Base-by-base conservation (phyloP, 129 eudicot species). In the Chrysanthemum makinoi region DNA sequence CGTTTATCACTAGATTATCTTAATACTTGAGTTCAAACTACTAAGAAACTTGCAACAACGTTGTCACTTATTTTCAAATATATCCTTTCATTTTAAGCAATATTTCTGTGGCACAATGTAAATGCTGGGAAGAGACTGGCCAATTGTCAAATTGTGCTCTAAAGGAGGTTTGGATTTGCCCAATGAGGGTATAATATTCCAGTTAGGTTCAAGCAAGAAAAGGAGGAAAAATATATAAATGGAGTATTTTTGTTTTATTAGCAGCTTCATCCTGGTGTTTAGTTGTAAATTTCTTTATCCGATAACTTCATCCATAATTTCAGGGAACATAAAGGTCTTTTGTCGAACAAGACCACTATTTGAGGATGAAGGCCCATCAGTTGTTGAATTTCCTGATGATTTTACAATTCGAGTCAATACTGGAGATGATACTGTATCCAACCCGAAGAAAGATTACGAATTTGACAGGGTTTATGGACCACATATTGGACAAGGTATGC, bases 381-480 rank as follows among this genome's bases (percentile, higher is more conserved):
- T 88, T 71, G 96, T 90, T 77, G 97, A 90, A 74, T 95, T 82
- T 81, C 97, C 99, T 58, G 97, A 95, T 76, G 94, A 90, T 72
- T 82, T 60, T 75, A 90, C 97, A 5, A 72, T 90, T 33, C 95
- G 99, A 47, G 72, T 95, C 58, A 75, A 86, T 80, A 84, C 93
- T 61, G 96, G 84, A 35, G 96, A 90, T 83, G 94, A 90, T 56
- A 77, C 79, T 71, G 83, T 86, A 73, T 80, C 96, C 74, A 88
- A 88, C 68, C 91, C 91, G 1, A 95, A 95, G 74, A 95, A 95
- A 80, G 99, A 95, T 86, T 95, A 86, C 79, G 99, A 95, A 72
- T 86, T 95, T 84, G 99, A 95, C 69, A 89, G 97, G 84, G 97
- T 90, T 60, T 95, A 86, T 78, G 99, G 99, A 15, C 97, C 99